phyloP scores from a whole-genome alignment of 2,329 filamentous ascomycete genomes.

The Capronia epimyces region DNA sequence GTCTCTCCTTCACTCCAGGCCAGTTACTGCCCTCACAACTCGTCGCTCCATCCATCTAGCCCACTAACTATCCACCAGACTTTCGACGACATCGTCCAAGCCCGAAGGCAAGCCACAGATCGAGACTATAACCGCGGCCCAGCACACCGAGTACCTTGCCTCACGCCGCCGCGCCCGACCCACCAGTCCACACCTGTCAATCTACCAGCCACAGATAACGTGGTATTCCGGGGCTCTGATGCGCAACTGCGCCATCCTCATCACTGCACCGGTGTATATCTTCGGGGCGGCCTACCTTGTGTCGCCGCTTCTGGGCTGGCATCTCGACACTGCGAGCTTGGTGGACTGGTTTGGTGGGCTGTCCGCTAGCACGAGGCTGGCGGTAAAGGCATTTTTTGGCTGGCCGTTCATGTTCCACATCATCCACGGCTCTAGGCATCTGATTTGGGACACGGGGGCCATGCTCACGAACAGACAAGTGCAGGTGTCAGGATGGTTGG shows the following conservation, averaged over 20 bases:
- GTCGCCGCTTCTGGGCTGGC: constrained; percentile 67
- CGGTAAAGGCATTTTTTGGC: constrained; percentile 55
- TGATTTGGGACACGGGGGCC: constrained; percentile 62
- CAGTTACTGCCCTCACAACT: background rate
- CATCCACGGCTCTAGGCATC: constrained; percentile 63
- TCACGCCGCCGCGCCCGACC: constrained; percentile 75
- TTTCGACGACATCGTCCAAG: constrained; percentile 1
- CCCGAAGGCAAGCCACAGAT: background rate
- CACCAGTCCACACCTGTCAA: constrained; percentile 73
- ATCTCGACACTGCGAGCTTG: constrained; percentile 59
- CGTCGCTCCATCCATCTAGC: background rate
- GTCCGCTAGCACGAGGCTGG: constrained; percentile 54
- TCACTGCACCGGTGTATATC: constrained; percentile 69
- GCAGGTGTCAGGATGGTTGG: constrained; percentile 59
- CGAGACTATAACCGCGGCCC: constrained; percentile 47
- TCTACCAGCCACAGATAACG: constrained; percentile 82
- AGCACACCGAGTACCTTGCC: constrained; percentile 60
- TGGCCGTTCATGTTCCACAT: constrained; percentile 63
- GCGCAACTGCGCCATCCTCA: constrained; percentile 69
- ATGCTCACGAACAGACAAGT: constrained; percentile 60
- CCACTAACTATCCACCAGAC: background rate
- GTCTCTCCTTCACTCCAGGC: background rate
- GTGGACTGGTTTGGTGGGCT: constrained; percentile 60
- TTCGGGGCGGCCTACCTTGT: constrained; percentile 76
- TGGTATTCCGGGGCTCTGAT: constrained; percentile 72